Evolutionary conservation across 768 basidiomycete species (phyloP), one percentile per base, ranked within the genome.

Genomic region (Russula olivacea): DNA sequence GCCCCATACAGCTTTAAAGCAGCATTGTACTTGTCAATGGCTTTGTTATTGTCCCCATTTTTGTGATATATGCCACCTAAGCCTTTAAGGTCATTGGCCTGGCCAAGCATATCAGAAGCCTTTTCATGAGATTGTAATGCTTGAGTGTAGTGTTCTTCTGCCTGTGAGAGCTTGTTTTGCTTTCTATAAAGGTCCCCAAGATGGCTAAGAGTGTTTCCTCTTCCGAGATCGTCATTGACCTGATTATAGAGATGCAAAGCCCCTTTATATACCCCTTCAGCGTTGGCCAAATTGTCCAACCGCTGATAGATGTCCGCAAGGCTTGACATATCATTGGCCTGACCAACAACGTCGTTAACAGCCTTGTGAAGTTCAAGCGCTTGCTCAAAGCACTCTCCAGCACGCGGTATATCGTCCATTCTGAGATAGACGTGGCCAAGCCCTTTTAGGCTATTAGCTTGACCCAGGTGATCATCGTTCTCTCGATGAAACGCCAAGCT

Each of bases 1-100:
- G 45, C 53, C 9, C 55, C 30, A 51, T 59, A 64, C 3, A 55
- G 32, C 4, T 9, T 15, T 2, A 64, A 38, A 2, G 63, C 58
- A 28, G 38, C 40, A 49, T 55, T 25, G 23, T 59, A 64, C 41
- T 64, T 30, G 12, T 32, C 21, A 21, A n/a, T 50, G 11, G 63
- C 63, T 30, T 25, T 34, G 4, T 21, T 4, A 3, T 23, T 28
- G 21, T 59, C 23, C 4, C 38, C 53, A 1, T 59, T 38, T 4
- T 45, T 64, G 21, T 58, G 10, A 36, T 48, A 54, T 52, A 66
- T 43, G 32, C 56, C 56, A 19, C 65, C 65, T 9, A 64, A 49
- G 45, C 65, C 65, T 55, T 66, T 66, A 2, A 63, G 57, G n/a
- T 66, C 65, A 54, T 66, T 66, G 12, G 65, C 65, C 34, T 66